phyloP scores from a whole-genome alignment of 2,329 filamentous ascomycete species.

The Penicillium oxalicum region DNA sequence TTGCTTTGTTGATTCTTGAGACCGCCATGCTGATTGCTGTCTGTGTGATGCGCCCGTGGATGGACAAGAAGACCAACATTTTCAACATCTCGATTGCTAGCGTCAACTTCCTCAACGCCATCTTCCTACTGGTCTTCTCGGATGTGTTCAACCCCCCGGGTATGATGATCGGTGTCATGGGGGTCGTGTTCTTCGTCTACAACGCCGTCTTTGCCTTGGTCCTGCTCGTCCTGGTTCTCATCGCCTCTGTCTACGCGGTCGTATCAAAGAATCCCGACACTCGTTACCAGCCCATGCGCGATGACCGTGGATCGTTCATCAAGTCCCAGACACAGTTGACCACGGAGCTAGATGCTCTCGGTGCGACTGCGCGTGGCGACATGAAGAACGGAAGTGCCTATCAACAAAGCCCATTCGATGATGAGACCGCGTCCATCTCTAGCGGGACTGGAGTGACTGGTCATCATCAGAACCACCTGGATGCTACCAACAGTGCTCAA shows the following conservation, averaged over 20 bases:
- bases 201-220: conserved; percentile 81
- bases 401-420: conserved; percentile 58
- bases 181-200: conserved; percentile 80
- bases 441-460: conserved; percentile 43
- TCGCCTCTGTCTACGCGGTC: conserved; percentile 71
- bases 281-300: conserved; percentile 92
- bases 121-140: conserved; percentile 86
- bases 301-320: conserved; percentile 94
- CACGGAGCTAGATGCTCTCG: conserved; percentile 84
- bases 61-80: conserved; percentile 97
- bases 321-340: conserved; percentile 84
- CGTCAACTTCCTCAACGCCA: conserved; percentile 83
- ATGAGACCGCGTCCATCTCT: conserved; percentile 64
- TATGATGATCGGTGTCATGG: conserved; percentile 80
- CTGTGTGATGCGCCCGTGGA: conserved; percentile 82
- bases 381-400: conserved; percentile 52
- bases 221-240: conserved; percentile 73
- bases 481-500: conserved; percentile 23
- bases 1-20: conserved; percentile 79
- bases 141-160: conserved; percentile 77
- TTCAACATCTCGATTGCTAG: conserved; percentile 92
- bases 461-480: conserved; percentile 43
- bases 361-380: conserved; percentile 81
- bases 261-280: conserved; percentile 91
- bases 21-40: conserved; percentile 69